Evolutionary conservation across 1,284 basidiomycete species (phyloP), one percentile per base, ranked within the genome.

Genomic region (Ceratobasidium theobromae): DNA sequence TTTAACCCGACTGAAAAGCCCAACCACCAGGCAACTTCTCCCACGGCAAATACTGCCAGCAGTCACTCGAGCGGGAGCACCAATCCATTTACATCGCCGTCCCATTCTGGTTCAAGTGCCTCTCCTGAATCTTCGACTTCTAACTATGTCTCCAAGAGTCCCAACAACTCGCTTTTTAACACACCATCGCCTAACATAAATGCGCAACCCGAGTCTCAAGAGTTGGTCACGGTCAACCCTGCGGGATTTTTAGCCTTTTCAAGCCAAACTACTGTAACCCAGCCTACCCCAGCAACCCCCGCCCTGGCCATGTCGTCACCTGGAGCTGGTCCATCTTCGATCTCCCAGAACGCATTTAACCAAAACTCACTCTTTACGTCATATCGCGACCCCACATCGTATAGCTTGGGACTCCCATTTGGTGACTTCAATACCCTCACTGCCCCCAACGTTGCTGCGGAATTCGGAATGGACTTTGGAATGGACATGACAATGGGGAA

Each of bases 321-420:
- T 16, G 60, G 77, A 74, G 43, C 71, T 65, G 66, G 46, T 45
- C 68, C 70, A 30, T 66, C 70, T 14, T 60, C 68, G 35, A 78
- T 77, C 43, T 81, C 82, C 3, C 89, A 84, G 74, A 89, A 86
- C 67, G 89, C 87, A 2, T 86, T 92, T 67, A 87, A 88, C 53
- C 86, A 80, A 75, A 90, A 90, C 70, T 88, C 89, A 0, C 80
- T 85, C 75, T 90, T 86, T 79, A 89, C 88, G 80, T 89, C 89
- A n/a, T 87, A 87, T 72, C 82, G 85, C 9, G 86, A 89, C 53
- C 80, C 43, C 9, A 84, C 84, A 67, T 69, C 72, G 72, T 70
- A 77, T 75, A 30, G 71, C 74, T 45, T 28, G 65, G 70, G 70
- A 2, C 48, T 35, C 53, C 68, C 40, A n/a, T 60, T 51, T 27